Base-by-base conservation (phyloP, 208 protist species). In the Acanthamoeba triangularis region DNA sequence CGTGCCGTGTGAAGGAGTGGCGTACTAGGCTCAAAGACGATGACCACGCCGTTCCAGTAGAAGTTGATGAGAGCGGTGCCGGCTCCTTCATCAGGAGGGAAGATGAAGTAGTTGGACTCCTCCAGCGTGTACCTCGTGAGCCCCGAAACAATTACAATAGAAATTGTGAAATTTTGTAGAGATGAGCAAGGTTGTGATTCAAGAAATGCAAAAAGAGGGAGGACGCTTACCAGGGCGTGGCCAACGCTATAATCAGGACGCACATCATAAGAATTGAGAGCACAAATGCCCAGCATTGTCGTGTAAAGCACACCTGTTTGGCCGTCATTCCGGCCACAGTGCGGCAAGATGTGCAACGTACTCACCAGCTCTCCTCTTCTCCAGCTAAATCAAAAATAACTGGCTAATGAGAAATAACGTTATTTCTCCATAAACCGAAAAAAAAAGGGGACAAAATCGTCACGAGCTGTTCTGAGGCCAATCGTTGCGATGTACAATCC, bases 51-150 rank as follows among this genome's bases (percentile, higher is more conserved):
- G 65, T 93, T 93, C 87, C 87, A 93, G 65, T 93, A 93, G 35
- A 93, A 93, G 87, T 93, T 93, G 28, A 93, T 93, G 41, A 93
- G 87, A 5, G 65, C 87, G 23, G 47, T 28, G n/a, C 87, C 87
- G 20, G 18, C 4, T 3, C 87, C 87, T 28, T 69, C 65, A 59
- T 76, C 16, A 0, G 56, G 35, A 6, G 28, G 23, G 25, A 67
- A 67, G 14, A 69, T 49, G 41, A 76, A 93, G 87, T 93, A 78
- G 18, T 47, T 72, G 0, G 16, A 35, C 87, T 93, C 61, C 25
- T 44, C 61, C 20, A 93, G 11, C 23, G 87, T 93, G 44, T 93
- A 93, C 87, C 87, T 88, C 33, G 65, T 72, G 30, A 25, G 65
- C 20, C 54, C 11, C 20, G 20, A 59, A 59, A 23, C 0, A 11